Conservation (phyloP, 495 filamentous ascomycete genomes). For the Penicillium robsamsonii region DNA sequence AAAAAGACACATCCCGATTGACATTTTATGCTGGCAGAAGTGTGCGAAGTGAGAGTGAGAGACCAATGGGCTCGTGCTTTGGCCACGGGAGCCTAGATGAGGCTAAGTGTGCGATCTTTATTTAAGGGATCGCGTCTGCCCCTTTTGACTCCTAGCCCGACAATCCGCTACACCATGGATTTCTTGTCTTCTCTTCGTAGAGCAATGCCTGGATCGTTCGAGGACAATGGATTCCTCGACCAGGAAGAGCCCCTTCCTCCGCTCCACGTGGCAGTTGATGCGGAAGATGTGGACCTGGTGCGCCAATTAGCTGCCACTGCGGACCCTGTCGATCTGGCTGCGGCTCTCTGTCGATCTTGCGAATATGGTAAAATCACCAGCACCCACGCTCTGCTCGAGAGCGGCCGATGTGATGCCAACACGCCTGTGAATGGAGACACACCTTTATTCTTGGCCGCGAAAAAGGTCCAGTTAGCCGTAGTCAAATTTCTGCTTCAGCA, state of each 20-base stretch:
- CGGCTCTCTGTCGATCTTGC: slow-evolving; percentile 8
- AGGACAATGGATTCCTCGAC: not conserved
- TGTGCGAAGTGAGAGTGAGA: not conserved
- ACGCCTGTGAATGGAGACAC: slow-evolving; percentile 1
- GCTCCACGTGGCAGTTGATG: slow-evolving; percentile 7
- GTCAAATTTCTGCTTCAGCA: slow-evolving; percentile 2
- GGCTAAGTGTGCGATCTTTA: not conserved
- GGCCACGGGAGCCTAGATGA: not conserved
- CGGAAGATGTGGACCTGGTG: slow-evolving; percentile 2
- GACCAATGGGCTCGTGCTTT: not conserved
- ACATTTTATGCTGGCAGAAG: not conserved
- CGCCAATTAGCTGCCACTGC: slow-evolving; percentile 5
- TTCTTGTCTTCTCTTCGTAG: slow-evolving; percentile 1
- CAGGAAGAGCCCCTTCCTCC: not conserved
- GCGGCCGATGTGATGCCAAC: slow-evolving; percentile 11
- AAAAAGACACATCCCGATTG: too few species aligned
- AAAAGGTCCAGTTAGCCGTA: not conserved
- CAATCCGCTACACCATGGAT: not conserved
- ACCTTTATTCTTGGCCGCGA: slow-evolving; percentile 8
- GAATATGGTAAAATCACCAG: not conserved
- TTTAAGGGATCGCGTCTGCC: not conserved
- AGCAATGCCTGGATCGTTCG: not conserved
- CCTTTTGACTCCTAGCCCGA: not conserved
- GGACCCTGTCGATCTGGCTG: slow-evolving; percentile 3
- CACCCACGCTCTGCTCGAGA: slow-evolving; percentile 1